phyloP scores from a whole-genome alignment of 148 eudicot genomes.

The Nyssa sinensis region DNA sequence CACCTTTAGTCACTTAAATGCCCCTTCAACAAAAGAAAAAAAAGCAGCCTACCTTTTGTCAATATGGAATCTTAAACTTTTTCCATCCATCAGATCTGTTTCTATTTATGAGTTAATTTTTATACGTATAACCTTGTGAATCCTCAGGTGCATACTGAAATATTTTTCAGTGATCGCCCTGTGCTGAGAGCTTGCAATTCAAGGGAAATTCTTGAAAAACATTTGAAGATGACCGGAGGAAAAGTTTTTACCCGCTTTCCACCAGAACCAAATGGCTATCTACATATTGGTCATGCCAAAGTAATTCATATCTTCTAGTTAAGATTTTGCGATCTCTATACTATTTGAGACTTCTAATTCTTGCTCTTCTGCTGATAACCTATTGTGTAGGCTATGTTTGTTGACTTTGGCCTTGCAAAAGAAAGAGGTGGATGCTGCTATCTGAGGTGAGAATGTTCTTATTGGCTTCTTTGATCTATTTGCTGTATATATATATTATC shows the following conservation, averaged over 20 bases:
- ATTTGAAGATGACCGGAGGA: too few species aligned
- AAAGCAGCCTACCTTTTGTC: not conserved
- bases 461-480: not conserved
- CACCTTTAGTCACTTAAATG: too few species aligned
- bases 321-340: not conserved
- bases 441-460: slow-evolving; percentile 52
- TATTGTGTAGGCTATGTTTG: slow-evolving; percentile 78
- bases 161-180: slow-evolving; percentile 71
- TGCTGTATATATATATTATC: not conserved
- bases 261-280: too few species aligned
- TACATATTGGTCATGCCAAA: too few species aligned
- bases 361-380: slow-evolving; percentile 7
- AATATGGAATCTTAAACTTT: not conserved
- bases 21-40: too few species aligned
- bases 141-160: slow-evolving; percentile 88
- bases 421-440: slow-evolving; percentile 92
- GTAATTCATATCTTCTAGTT: slow-evolving; percentile 29
- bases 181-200: too few species aligned
- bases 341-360: slow-evolving; percentile 9
- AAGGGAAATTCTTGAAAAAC: too few species aligned
- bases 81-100: slow-evolving; percentile 8
- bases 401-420: slow-evolving; percentile 94
- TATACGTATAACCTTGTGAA: not conserved
- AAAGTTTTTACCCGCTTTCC: too few species aligned
- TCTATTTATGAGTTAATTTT: slow-evolving; percentile 7